Evolutionary conservation across 1,284 basidiomycete species (phyloP).

Genomic region (Calocybe gambosa): DNA sequence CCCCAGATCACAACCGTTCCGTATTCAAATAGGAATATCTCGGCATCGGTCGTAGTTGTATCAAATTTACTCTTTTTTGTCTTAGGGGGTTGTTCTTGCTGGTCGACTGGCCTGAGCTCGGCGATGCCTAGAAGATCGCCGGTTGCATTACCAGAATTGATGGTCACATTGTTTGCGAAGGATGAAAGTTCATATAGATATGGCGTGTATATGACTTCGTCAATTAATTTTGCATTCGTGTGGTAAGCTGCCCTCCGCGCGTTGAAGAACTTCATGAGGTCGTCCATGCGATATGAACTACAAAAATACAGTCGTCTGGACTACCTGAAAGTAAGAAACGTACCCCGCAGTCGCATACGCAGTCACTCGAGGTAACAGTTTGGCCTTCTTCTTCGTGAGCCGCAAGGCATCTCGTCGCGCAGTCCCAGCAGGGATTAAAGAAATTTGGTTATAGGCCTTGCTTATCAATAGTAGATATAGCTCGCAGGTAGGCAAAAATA

Average conservation of each 20-base stretch:
- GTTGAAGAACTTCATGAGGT: conserved; percentile 84
- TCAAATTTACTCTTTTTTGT: conserved; percentile 62
- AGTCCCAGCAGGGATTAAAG: conserved; percentile 90
- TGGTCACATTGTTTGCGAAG: conserved; percentile 16
- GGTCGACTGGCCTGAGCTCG: conserved; percentile 44
- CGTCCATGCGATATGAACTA: conserved; percentile 84
- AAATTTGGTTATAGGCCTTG: conserved; percentile 85
- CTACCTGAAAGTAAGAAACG: not conserved
- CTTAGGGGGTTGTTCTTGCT: conserved; percentile 30
- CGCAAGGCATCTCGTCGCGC: conserved; percentile 86
- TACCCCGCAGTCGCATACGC: conserved; percentile 93
- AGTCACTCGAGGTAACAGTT: conserved; percentile 89
- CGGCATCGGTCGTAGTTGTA: conserved; percentile 65
- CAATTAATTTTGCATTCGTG: conserved; percentile 76
- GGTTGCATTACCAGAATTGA: conserved; percentile 30
- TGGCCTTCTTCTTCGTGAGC: conserved; percentile 91
- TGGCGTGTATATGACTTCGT: conserved; percentile 81
- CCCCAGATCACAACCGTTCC: conserved; percentile 96
- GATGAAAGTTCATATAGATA: conserved; percentile 61
- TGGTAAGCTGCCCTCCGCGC: conserved; percentile 77
- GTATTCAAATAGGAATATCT: conserved; percentile 92
- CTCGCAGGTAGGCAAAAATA: conserved; percentile 4
- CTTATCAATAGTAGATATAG: conserved; percentile 1
- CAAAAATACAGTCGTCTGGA: conserved; percentile 3
- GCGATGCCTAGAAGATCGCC: conserved; percentile 72